Evolutionary conservation across 208 protist species (phyloP).

Genomic region (Tritrichomonas musculus): DNA sequence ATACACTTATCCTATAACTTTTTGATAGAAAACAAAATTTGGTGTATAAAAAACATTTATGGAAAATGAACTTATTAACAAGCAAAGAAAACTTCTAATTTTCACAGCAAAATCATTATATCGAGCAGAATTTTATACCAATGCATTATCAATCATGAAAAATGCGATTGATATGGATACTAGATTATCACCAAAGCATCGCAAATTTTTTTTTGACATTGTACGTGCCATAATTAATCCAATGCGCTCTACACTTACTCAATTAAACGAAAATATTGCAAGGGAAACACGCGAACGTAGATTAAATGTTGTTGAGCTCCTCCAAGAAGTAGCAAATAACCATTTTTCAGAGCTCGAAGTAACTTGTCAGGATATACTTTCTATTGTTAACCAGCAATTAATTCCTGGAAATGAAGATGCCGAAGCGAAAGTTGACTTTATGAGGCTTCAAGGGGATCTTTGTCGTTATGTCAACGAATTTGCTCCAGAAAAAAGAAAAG

Average conservation of each 20-base stretch:
- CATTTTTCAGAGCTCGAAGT: not conserved
- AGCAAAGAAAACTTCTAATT: not conserved
- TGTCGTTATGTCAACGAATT: not conserved
- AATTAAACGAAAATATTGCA: not conserved
- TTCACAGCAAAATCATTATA: conserved; percentile 5
- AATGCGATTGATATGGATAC: conserved; percentile 10
- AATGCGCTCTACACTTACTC: not conserved
- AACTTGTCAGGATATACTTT: not conserved
- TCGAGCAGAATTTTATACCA: not conserved
- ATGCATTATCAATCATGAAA: not conserved
- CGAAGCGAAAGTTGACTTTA: conserved; percentile 6
- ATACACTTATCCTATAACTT: too few species aligned
- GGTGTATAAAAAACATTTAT: not conserved
- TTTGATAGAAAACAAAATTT: not conserved
- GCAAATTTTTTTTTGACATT: not conserved
- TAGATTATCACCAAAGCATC: not conserved
- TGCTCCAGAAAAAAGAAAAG: not conserved
- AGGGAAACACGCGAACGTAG: not conserved
- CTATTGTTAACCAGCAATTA: not conserved
- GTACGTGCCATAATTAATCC: not conserved
- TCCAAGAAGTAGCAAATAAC: not conserved
- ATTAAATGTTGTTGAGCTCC: not conserved
- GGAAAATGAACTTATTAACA: not conserved
- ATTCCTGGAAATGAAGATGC: conserved; percentile 12
- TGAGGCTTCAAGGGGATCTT: not conserved